Base-by-base conservation (phyloP, 2,329 filamentous ascomycete species). In the Sporothrix humicola region DNA sequence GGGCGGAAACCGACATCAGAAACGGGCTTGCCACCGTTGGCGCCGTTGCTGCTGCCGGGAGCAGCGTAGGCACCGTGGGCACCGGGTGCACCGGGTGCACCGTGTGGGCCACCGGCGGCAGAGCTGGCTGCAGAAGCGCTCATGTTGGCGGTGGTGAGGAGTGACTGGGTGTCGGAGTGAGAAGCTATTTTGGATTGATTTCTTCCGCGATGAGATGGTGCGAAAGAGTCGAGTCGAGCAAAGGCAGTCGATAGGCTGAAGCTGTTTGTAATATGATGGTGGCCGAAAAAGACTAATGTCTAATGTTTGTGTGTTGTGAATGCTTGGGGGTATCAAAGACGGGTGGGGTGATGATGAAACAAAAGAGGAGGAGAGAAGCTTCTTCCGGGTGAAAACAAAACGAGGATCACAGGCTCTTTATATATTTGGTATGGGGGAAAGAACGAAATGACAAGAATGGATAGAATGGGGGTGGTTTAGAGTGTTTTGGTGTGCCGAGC, bases 1-100 rank as follows among this genome's bases (percentile, higher is more conserved):
- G 84, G 79, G 50, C 84, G 83, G 81, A 89, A 87, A 76, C 86
- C 86, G 50, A 68, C 46, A 10, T 73, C 71, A 63, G 52, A 31
- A 4, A 54, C 23, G 61, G 61, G 61, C 54, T 75, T 75, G 72
- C 42, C 63, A 5, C 15, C 48, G 13, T 52, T 37, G 26, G 46
- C 6, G 2, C 44, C 26, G 46, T 5, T 52, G 65, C 65, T 69
- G 65, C 65, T 54, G 46, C 44, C 65, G 4, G 61, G 31, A 0
- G 44, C 44, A 6, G 20, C 46, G 13, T 37, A 37, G 31, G 31
- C 31, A 37, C 10, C 63, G n/a, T 66, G 50, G 63, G 44, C 63
- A 31, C 20, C 8, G 20, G 26, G 37, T 23, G 63, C 20, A 17
- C 65, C 46, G 10, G 1, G 23, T 26, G 31, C 31, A 37, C 10